Conservation (phyloP, 345 rosid genomes). For the Ceriops decandra region DNA sequence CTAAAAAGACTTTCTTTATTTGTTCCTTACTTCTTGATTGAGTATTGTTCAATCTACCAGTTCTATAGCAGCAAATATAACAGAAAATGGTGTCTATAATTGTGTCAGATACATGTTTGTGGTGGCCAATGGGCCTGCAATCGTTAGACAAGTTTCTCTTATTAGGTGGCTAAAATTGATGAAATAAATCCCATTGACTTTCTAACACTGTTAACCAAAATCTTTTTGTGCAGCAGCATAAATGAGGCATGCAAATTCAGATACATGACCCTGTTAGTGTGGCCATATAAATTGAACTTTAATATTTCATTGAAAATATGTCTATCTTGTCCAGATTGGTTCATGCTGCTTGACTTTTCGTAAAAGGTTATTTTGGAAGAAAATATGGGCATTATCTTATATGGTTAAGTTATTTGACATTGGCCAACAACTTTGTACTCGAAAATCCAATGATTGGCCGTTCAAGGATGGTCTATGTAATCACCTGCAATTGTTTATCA, state of each 20-base stretch:
- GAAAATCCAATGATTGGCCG: neutral
- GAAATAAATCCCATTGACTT: slow-evolving; percentile 9
- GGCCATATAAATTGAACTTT: neutral
- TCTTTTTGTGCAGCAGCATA: too few relatives aligned
- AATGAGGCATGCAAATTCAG: slow-evolving; percentile 10
- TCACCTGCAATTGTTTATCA: neutral
- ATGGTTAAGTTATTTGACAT: neutral
- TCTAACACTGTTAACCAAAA: neutral
- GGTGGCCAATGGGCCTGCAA: too few relatives aligned
- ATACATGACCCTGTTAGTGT: too few relatives aligned
- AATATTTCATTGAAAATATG: neutral
- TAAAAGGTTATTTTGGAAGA: neutral
- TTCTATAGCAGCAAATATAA: neutral
- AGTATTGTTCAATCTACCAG: neutral
- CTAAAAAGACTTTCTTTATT: neutral
- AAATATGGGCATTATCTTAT: neutral
- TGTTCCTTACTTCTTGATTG: too few relatives aligned
- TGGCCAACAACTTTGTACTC: neutral
- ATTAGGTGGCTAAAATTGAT: too few relatives aligned
- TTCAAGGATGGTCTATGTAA: neutral
- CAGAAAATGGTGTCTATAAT: neutral
- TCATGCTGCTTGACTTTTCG: neutral
- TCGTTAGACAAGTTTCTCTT: too few relatives aligned
- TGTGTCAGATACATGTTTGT: too few relatives aligned
- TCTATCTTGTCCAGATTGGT: slow-evolving; percentile 8